Base-by-base conservation (phyloP, 106 monocot species). In the Posidonia australis region DNA sequence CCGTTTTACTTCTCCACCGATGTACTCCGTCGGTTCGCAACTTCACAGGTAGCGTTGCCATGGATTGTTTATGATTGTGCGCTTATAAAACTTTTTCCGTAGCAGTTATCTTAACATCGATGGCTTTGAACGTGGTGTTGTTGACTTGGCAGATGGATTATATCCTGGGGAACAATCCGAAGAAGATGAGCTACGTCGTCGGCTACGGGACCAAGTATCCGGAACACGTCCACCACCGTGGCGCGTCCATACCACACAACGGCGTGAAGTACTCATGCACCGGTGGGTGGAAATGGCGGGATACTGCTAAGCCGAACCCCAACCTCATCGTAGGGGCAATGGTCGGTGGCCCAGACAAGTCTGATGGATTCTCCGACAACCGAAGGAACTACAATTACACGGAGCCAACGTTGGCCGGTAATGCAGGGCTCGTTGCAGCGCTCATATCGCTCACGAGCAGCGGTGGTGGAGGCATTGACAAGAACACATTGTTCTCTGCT, bases 41-140 rank as follows among this genome's bases (percentile, higher is more conserved):
- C 48, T 1, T 78, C 82, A 56, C 94, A 96, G 86, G 90, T 87
- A n/a, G n/a, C n/a, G n/a, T n/a, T n/a, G n/a, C n/a, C n/a, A n/a
- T n/a, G n/a, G n/a, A n/a, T n/a, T n/a, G n/a, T n/a, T n/a, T n/a
- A n/a, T n/a, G n/a, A n/a, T n/a, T n/a, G n/a, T n/a, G n/a, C n/a
- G n/a, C n/a, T n/a, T n/a, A n/a, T n/a, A n/a, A n/a, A n/a, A n/a
- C n/a, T n/a, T n/a, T n/a, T n/a, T n/a, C n/a, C n/a, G n/a, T n/a
- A n/a, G n/a, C n/a, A n/a, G n/a, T n/a, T n/a, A 46, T 64, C 13
- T 26, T 6, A 48, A 13, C 10, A 51, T 51, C 13, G 20, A 4
- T 17, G 64, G 18, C 11, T 59, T 29, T 12, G 23, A 44, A 45
- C 28, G 2, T 19, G 1, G 19, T 24, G 6, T 43, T 58, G 44